Evolutionary conservation across 805 yeast genomes (phyloP), one percentile per base, ranked within the genome.

Genomic region (Ogataea polymorpha): DNA sequence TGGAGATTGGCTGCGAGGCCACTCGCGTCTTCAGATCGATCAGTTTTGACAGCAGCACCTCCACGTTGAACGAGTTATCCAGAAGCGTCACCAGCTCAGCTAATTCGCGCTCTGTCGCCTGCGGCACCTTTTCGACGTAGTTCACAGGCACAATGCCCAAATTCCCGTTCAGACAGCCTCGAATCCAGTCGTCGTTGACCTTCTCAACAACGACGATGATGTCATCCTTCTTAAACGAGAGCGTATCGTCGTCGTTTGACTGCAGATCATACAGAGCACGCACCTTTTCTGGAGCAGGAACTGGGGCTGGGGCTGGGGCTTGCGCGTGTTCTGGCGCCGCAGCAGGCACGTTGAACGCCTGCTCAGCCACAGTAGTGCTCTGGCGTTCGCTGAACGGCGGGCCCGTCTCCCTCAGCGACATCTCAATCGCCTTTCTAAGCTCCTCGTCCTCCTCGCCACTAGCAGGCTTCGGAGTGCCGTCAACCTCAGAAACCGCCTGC

Each of bases 181-280:
- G 75, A 83, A 96, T 86, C 99, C 99, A 91, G 57, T 91, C 98
- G 47, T 86, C 74, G 60, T 89, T 90, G 5, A 86, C 95, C 12
- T 83, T 74, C 53, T 90, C 98, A 25, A 90, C 70, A 1, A 93
- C 96, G 1, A 83, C 82, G 35, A 91, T 90, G 11, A 87, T 70
- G 58, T 91, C 98, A 29, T 96, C 97, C 54, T 81, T 81, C 36
- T 80, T 71, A 65, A 93, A 91, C 2, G 95, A 80, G 32, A 91
- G 71, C 50, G 93, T 97, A 46, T 90, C 96, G 2, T 82, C 82
- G 55, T 89, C 97, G 32, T 76, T 71, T 2, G 95, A 78, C 4
- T 74, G 68, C 27, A 90, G 70, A 58, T 89, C 96, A 56, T 87
- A 93, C 37, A 93, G 66, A 0, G 98, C 97, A 35, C 83, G 74